These are phyloP conservation scores for Umbelopsis isabellina DNA, from an alignment of 192 early-diverging fungal genomes.

Conservation along the genomic window DNA sequence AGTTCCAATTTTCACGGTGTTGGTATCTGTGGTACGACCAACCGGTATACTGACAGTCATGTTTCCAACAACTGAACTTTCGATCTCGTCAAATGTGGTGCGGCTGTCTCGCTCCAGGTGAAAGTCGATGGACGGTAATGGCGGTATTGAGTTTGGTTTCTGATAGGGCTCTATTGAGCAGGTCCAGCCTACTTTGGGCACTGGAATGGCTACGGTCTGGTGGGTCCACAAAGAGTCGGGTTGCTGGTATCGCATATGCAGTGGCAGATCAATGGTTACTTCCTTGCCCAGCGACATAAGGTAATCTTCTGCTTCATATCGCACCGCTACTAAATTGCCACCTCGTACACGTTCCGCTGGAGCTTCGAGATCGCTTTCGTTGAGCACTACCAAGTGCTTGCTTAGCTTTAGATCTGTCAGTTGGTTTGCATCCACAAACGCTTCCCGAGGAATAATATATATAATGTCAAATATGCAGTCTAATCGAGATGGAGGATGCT, in stretches of 20 bases:
- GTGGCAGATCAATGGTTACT: slow-evolving; percentile 20
- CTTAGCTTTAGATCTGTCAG: slow-evolving; percentile 12
- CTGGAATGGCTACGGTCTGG: slow-evolving; percentile 21
- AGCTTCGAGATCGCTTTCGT: slow-evolving; percentile 30
- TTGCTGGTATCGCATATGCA: slow-evolving; percentile 33
- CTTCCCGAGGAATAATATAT: slow-evolving; percentile 31
- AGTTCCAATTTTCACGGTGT: slow-evolving; percentile 18
- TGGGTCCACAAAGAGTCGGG: not conserved
- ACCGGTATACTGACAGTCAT: slow-evolving; percentile 20
- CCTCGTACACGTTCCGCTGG: slow-evolving; percentile 22
- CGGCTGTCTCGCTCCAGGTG: slow-evolving; percentile 16
- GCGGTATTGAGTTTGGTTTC: slow-evolving; percentile 19
- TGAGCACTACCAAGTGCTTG: slow-evolving; percentile 12
- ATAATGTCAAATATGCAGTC: slow-evolving; percentile 31
- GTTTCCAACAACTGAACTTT: not conserved
- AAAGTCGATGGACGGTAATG: slow-evolving; percentile 12
- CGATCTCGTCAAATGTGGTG: slow-evolving; percentile 13
- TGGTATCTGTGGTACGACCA: slow-evolving; percentile 19
- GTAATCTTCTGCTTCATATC: slow-evolving; percentile 10
- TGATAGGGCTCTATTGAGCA: slow-evolving; percentile 24
- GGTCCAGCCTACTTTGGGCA: slow-evolving; percentile 36
- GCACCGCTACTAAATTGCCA: slow-evolving; percentile 21
- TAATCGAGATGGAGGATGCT: not conserved
- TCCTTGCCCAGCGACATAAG: slow-evolving; percentile 21
- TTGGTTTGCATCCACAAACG: slow-evolving; percentile 34